Evolutionary conservation across 2,329 filamentous ascomycete species (phyloP).

Genomic region (Diaporthe sp.): DNA sequence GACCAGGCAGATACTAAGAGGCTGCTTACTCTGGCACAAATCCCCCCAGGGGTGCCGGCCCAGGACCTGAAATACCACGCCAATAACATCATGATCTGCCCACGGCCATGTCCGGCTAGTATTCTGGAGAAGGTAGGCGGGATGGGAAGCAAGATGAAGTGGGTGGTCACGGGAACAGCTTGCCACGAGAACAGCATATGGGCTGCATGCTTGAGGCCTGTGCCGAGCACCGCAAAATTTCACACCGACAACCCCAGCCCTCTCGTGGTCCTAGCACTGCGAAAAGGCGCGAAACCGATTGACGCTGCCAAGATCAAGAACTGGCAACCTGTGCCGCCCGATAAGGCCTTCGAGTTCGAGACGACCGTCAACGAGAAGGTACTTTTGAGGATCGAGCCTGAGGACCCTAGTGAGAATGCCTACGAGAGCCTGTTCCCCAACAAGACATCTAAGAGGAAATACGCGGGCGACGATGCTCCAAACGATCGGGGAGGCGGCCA

Average conservation of each 20-base stretch:
- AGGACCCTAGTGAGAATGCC: constrained; percentile 71
- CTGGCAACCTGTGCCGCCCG: constrained; percentile 82
- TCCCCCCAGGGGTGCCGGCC: constrained; percentile 72
- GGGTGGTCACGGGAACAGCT: constrained; percentile 84
- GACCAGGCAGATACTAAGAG: constrained; percentile 77
- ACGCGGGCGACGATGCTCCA: constrained; percentile 65
- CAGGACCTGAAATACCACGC: constrained; percentile 84
- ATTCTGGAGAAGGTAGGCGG: constrained; percentile 89
- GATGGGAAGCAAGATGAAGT: constrained; percentile 84
- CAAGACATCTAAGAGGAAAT: constrained; percentile 72
- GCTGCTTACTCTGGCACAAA: constrained; percentile 76
- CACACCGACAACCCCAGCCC: constrained; percentile 86
- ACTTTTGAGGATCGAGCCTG: constrained; percentile 82
- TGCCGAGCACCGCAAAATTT: constrained; percentile 74
- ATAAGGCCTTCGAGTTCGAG: constrained; percentile 82
- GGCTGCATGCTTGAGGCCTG: constrained; percentile 84
- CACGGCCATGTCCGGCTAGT: constrained; percentile 77
- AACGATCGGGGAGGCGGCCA: constrained; percentile 42
- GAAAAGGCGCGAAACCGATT: constrained; percentile 79
- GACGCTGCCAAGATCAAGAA: constrained; percentile 86
- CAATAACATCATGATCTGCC: constrained; percentile 92
- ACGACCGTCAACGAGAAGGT: constrained; percentile 90
- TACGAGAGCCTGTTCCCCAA: constrained; percentile 74
- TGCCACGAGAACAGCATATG: constrained; percentile 85
- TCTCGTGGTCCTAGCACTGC: constrained; percentile 84